These are phyloP conservation scores for Trichoderma sp. DNA, from an alignment of 2,329 filamentous ascomycete species.

Conservation along the genomic window DNA sequence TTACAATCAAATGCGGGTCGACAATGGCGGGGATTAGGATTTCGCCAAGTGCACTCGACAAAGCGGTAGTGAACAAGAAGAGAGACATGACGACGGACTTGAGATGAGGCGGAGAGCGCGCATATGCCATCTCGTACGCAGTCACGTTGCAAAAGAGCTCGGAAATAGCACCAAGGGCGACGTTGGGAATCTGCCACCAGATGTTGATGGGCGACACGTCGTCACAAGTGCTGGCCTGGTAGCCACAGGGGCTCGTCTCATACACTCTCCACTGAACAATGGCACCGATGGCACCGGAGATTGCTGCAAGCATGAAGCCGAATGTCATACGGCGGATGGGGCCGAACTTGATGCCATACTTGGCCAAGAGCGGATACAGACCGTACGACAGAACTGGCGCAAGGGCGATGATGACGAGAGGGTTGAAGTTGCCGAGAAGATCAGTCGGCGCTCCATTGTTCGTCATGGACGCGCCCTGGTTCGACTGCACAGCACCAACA, in stretches of 20 bases:
- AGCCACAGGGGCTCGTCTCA: constrained; percentile 20
- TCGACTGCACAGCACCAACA: constrained; percentile 19
- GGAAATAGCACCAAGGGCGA: constrained; percentile 21
- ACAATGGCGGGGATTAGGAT: constrained; percentile 15
- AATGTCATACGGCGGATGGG: constrained; percentile 22
- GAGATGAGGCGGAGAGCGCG: constrained; percentile 19
- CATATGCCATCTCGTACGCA: constrained; percentile 21
- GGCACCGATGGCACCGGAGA: constrained; percentile 18
- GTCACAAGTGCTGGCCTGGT: constrained; percentile 20
- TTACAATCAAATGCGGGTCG: constrained; percentile 23
- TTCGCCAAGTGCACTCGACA: constrained; percentile 22
- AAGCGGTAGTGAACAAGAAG: constrained; percentile 21
- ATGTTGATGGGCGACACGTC: constrained; percentile 21
- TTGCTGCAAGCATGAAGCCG: constrained; percentile 18
- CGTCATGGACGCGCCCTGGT: constrained; percentile 23
- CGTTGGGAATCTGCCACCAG: constrained; percentile 22
- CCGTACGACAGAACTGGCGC: constrained; percentile 17
- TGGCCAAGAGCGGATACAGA: constrained; percentile 19
- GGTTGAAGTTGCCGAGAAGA: constrained; percentile 23
- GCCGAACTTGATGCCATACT: constrained; percentile 15
- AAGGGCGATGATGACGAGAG: constrained; percentile 17
- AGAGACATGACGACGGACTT: constrained; percentile 20
- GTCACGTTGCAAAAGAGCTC: constrained; percentile 21
- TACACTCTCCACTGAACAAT: constrained; percentile 22
- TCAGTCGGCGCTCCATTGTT: constrained; percentile 23